phyloP scores from a whole-genome alignment of 306 rosid genomes.

The Vigna reflexopilosa region DNA sequence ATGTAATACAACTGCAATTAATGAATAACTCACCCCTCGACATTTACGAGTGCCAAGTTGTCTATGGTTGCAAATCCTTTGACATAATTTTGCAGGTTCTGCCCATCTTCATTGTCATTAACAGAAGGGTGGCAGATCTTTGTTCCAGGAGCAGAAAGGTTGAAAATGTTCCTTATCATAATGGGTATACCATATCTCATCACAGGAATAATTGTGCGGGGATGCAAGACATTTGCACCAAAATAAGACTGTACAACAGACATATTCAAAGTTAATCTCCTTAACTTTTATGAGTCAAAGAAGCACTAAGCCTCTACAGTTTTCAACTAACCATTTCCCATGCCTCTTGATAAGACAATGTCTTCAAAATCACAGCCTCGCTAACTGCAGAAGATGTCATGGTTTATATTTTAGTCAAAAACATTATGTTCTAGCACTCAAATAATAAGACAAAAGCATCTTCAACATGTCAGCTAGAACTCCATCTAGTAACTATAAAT shows the following conservation, averaged over 20 bases:
- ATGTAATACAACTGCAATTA: slow-evolving; percentile 36
- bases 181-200: slow-evolving; percentile 90
- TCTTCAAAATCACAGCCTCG: slow-evolving; percentile 92
- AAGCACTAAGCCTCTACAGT: slow-evolving; percentile 27
- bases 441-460: slow-evolving; percentile 28
- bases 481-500: slow-evolving; percentile 20
- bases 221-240: slow-evolving; percentile 99
- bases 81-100: slow-evolving; percentile 68
- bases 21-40: slow-evolving; percentile 96
- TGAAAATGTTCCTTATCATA: slow-evolving; percentile 89
- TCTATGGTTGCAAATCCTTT: slow-evolving; percentile 99
- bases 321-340: slow-evolving; percentile 93
- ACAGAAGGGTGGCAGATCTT: slow-evolving; percentile 74
- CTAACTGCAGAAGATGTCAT: slow-evolving; percentile 73
- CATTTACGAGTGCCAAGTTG: slow-evolving; percentile 94
- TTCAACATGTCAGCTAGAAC: slow-evolving; percentile 22
- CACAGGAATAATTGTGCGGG: slow-evolving; percentile 97
- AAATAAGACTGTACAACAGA: slow-evolving; percentile 83
- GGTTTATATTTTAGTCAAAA: slow-evolving; percentile 34
- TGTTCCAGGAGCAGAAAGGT: slow-evolving; percentile 90
- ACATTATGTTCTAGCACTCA: slow-evolving; percentile 29
- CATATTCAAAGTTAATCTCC: slow-evolving; percentile 45
- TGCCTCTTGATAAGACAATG: slow-evolving; percentile 96
- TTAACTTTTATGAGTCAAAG: slow-evolving; percentile 34
- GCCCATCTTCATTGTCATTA: slow-evolving; percentile 56